Evolutionary conservation across 2,329 filamentous ascomycete species (phyloP).

Genomic region (Fusarium sp.): DNA sequence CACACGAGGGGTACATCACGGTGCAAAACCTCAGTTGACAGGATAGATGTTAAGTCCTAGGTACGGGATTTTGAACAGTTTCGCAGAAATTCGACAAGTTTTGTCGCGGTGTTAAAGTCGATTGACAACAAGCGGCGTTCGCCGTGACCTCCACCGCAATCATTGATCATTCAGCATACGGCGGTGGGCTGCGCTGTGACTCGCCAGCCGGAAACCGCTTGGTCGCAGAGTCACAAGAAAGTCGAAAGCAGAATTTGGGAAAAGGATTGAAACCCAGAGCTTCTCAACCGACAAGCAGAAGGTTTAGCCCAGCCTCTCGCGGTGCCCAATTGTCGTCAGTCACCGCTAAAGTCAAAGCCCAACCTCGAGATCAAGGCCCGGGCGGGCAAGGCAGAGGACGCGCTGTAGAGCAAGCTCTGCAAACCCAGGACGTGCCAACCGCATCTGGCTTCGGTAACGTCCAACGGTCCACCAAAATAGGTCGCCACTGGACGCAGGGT

Average conservation of each 20-base stretch:
- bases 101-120: background rate
- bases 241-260: background rate
- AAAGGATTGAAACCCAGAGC: background rate
- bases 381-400: slow-evolving; percentile 22
- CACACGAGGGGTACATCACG: slow-evolving; percentile 29
- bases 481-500: slow-evolving; percentile 32
- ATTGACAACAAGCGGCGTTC: slow-evolving; percentile 21
- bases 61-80: slow-evolving; percentile 1
- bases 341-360: slow-evolving; percentile 36
- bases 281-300: slow-evolving; percentile 3
- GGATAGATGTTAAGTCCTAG: slow-evolving; percentile 14
- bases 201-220: slow-evolving; percentile 34
- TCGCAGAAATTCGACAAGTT: background rate
- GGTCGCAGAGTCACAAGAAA: slow-evolving; percentile 27
- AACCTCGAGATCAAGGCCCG: slow-evolving; percentile 19
- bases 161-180: slow-evolving; percentile 24
- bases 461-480: slow-evolving; percentile 40
- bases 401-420: slow-evolving; percentile 21
- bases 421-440: slow-evolving; percentile 32
- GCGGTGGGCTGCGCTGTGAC: slow-evolving; percentile 31
- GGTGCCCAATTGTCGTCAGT: slow-evolving; percentile 35
- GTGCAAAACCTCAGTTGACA: slow-evolving; percentile 9
- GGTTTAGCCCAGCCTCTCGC: slow-evolving; percentile 11
- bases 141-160: slow-evolving; percentile 20
- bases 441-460: slow-evolving; percentile 32